Evolutionary conservation across 805 yeast species (phyloP).

Genomic region (Candida anglica): DNA sequence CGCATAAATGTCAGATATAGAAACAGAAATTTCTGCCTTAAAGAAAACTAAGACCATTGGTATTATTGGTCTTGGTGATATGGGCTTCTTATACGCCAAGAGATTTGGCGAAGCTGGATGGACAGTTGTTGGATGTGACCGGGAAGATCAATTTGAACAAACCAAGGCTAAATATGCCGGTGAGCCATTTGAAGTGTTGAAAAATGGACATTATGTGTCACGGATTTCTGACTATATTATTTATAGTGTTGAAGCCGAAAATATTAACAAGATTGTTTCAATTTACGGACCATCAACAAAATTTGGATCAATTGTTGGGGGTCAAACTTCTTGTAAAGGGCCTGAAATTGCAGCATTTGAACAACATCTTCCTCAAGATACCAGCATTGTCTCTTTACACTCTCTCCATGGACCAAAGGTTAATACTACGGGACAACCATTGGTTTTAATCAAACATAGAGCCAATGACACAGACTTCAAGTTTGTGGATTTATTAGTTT

Average conservation of each 20-base stretch:
- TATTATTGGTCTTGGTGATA: conserved; percentile 93
- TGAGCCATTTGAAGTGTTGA: conserved; percentile 51
- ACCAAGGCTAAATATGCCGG: conserved; percentile 36
- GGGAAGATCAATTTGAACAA: conserved; percentile 57
- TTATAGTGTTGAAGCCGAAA: conserved; percentile 91
- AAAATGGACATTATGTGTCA: conserved; percentile 81
- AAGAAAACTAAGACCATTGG: conserved; percentile 58
- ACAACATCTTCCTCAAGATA: conserved; percentile 66
- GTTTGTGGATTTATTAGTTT: conserved; percentile 60
- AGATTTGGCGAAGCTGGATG: conserved; percentile 80
- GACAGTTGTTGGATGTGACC: conserved; percentile 85
- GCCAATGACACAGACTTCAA: conserved; percentile 51
- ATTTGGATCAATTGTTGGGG: conserved; percentile 90
- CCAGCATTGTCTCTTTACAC: conserved; percentile 81
- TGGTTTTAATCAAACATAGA: conserved; percentile 78
- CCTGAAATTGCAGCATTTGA: conserved; percentile 90
- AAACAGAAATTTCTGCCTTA: background rate
- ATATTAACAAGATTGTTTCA: conserved; percentile 66
- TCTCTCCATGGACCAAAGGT: conserved; percentile 95
- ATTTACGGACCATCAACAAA: conserved; percentile 85
- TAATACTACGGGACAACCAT: conserved; percentile 85
- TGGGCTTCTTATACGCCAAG: conserved; percentile 88
- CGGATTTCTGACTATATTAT: conserved; percentile 78
- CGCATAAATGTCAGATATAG: too few relatives aligned
- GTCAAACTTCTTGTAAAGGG: conserved; percentile 92